A percentile compares a stretch with the other conserved stretches of the same genome.
These are phyloP conservation scores for Hibiscus trionum DNA, from an alignment of 345 rosid species.

Conservation along the genomic window DNA sequence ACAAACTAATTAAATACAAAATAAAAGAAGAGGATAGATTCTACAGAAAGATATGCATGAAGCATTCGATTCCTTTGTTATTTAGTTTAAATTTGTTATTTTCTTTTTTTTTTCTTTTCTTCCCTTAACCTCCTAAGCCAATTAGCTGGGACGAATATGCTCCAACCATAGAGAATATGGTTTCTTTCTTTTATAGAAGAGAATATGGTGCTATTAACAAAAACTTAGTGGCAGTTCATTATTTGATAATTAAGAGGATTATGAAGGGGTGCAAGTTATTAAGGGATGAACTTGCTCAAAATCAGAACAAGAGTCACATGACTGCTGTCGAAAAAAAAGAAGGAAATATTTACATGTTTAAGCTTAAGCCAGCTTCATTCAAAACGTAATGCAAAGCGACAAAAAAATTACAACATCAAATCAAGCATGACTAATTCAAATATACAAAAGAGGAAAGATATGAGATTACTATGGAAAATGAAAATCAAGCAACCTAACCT, in stretches of 20 bases:
- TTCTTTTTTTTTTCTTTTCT: too few relatives aligned
- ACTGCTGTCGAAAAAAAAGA: constrained; percentile 23
- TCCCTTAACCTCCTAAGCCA: too few relatives aligned
- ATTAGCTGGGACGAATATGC: too few relatives aligned
- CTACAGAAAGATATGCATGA: too few relatives aligned
- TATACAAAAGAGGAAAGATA: neutral
- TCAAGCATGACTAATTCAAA: neutral
- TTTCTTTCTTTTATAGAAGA: too few relatives aligned
- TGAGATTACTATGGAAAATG: neutral
- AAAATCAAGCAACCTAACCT: neutral
- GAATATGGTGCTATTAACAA: too few relatives aligned
- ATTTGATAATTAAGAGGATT: constrained; percentile 22
- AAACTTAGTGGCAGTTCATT: too few relatives aligned
- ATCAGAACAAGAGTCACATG: constrained; percentile 23
- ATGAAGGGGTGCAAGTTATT: constrained; percentile 31
- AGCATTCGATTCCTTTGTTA: too few relatives aligned
- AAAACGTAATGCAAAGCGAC: neutral
- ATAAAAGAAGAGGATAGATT: too few relatives aligned
- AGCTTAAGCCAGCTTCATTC: constrained; percentile 28
- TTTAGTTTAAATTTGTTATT: too few relatives aligned
- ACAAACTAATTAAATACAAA: too few relatives aligned
- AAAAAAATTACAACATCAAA: neutral
- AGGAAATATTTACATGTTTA: constrained; percentile 25
- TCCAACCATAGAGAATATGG: too few relatives aligned
- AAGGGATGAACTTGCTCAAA: constrained; percentile 36